These are phyloP conservation scores for Daldinia eschscholtzii DNA, from an alignment of 2,329 filamentous ascomycete species.

Conservation along the genomic window DNA sequence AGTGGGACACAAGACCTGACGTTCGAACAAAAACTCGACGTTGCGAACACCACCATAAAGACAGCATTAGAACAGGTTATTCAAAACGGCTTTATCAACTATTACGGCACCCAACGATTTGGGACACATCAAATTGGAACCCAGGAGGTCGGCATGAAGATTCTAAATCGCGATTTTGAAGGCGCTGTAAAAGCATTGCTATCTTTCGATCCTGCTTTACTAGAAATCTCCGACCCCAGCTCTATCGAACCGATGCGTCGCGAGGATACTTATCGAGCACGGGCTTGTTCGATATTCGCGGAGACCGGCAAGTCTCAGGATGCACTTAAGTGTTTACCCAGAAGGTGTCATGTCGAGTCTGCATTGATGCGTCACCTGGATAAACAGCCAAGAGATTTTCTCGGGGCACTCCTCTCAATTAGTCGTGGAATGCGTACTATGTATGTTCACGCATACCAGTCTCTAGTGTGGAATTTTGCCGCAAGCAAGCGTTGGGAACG, in stretches of 20 bases:
- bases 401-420: conserved; percentile 84
- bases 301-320: conserved; percentile 68
- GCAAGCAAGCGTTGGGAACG: conserved; percentile 83
- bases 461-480: conserved; percentile 90
- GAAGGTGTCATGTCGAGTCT: conserved; percentile 84
- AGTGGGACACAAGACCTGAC: conserved; percentile 58
- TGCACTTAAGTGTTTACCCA: conserved; percentile 78
- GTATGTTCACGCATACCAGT: conserved; percentile 98
- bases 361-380: conserved; percentile 83
- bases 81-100: conserved; percentile 91
- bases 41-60: conserved; percentile 64
- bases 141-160: conserved; percentile 84
- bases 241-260: conserved; percentile 66
- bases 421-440: conserved; percentile 87
- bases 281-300: conserved; percentile 81
- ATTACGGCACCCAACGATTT: conserved; percentile 97
- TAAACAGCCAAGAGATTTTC: conserved; percentile 72
- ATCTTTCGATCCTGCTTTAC: conserved; percentile 74
- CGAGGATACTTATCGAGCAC: conserved; percentile 84
- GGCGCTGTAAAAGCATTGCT: conserved; percentile 84
- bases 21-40: conserved; percentile 62
- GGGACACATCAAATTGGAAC: conserved; percentile 90
- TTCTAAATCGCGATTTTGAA: conserved; percentile 84
- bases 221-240: conserved; percentile 63
- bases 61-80: conserved; percentile 75